A percentile compares a stretch with the other conserved stretches of the same genome.
These are phyloP conservation scores for Hypomyces rosellus DNA, from an alignment of 2,329 filamentous ascomycete species.

Conservation along the genomic window DNA sequence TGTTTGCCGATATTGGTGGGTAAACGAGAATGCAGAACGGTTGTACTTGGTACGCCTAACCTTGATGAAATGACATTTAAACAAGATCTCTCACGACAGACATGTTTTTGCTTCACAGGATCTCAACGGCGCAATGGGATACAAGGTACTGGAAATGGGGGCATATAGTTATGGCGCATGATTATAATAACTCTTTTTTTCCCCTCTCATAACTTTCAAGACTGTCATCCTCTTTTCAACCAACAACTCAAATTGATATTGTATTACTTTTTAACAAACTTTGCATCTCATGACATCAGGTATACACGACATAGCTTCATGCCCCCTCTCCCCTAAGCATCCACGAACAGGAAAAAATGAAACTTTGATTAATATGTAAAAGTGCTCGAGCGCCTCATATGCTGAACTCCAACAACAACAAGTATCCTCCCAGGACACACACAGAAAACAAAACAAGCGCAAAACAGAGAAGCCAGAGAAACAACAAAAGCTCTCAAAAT, in stretches of 20 bases:
- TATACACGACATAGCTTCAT: too few relatives aligned
- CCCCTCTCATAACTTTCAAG: too few relatives aligned
- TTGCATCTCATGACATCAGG: too few relatives aligned
- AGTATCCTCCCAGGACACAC: conserved; percentile 7
- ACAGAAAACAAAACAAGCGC: conserved; percentile 1
- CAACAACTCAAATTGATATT: background rate
- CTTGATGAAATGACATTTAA: background rate
- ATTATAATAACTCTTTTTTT: too few relatives aligned
- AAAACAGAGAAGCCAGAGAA: background rate
- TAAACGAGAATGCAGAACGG: background rate
- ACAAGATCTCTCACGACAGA: background rate
- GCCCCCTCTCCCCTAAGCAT: too few relatives aligned
- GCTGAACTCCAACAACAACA: conserved; percentile 14
- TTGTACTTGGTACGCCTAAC: background rate
- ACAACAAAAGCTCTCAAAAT: conserved; percentile 8
- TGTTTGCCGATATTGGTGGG: background rate
- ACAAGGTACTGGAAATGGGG: background rate
- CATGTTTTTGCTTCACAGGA: background rate
- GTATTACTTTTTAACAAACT: too few relatives aligned
- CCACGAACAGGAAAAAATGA: conserved; percentile 5
- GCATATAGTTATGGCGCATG: too few relatives aligned
- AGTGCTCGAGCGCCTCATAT: conserved; percentile 14
- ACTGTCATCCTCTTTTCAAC: background rate
- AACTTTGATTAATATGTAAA: conserved; percentile 10
- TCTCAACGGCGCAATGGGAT: background rate